Conservation (phyloP, 2,329 filamentous ascomycete genomes). For the Nemania diffusa region DNA sequence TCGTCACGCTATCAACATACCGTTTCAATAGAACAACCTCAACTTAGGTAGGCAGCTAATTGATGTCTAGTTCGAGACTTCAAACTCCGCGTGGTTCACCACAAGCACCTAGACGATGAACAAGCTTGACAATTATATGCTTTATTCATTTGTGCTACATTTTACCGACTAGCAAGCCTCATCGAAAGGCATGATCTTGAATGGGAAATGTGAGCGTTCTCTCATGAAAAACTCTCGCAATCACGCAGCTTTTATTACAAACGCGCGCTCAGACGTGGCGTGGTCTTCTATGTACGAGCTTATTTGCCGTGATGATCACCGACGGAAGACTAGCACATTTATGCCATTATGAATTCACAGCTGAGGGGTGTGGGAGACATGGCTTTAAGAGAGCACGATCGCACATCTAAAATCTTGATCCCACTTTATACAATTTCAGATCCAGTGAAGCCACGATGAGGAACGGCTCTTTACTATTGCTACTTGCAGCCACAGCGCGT, state of each 20-base stretch:
- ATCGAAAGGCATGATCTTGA: neutral
- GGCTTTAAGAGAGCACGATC: conserved; percentile 2
- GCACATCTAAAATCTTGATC: neutral
- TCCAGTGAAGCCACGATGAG: conserved; percentile 12
- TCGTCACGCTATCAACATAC: neutral
- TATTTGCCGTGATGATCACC: conserved; percentile 10
- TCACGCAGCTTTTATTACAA: neutral
- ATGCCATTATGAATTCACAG: neutral
- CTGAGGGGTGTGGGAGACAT: neutral
- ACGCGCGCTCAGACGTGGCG: neutral
- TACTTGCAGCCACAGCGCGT: conserved; percentile 1
- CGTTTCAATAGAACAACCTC: neutral
- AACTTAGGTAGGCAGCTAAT: neutral
- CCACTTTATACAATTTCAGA: neutral
- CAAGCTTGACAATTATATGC: neutral
- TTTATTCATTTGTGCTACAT: neutral
- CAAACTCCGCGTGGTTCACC: neutral
- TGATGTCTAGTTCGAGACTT: neutral
- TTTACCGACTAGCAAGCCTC: neutral
- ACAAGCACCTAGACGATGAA: neutral
- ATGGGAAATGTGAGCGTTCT: neutral
- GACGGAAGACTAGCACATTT: neutral
- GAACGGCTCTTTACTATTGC: neutral
- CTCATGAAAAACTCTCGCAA: neutral
- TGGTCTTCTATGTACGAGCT: neutral